A percentile compares a stretch with the other conserved stretches of the same genome.
Evolutionary conservation across 768 basidiomycete species (phyloP).

Genomic region (Suillus hirtellus): DNA sequence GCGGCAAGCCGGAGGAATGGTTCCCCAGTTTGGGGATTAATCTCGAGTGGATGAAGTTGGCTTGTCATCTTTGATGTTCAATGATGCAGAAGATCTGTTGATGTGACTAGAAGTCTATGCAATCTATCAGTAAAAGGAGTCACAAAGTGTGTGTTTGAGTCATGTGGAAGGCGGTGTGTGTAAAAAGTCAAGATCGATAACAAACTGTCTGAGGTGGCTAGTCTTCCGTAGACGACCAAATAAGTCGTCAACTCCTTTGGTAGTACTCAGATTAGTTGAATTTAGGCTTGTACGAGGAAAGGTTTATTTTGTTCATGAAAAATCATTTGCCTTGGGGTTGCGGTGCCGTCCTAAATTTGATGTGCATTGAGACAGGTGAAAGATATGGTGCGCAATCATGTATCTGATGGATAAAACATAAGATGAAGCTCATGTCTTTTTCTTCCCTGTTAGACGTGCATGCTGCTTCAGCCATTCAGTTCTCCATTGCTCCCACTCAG

Average conservation of each 20-base stretch:
- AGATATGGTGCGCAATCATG: not conserved
- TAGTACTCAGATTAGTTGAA: not conserved
- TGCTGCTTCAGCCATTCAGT: slow-evolving; percentile 50
- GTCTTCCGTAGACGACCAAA: not conserved
- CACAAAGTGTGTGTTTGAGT: not conserved
- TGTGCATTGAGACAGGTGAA: not conserved
- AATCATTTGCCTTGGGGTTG: not conserved
- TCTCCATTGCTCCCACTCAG: slow-evolving; percentile 71
- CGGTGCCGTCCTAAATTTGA: not conserved
- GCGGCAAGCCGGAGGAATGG: slow-evolving; percentile 54
- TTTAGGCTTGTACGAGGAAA: not conserved
- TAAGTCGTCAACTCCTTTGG: not conserved
- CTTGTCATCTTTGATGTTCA: not conserved
- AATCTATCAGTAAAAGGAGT: not conserved
- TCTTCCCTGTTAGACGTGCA: slow-evolving; percentile 21
- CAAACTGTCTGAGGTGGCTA: not conserved
- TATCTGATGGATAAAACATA: not conserved
- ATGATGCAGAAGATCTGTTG: not conserved
- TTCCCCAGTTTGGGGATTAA: slow-evolving; percentile 46
- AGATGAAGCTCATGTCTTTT: not conserved
- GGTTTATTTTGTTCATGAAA: not conserved
- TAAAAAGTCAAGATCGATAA: not conserved
- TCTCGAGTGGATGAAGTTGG: slow-evolving; percentile 41
- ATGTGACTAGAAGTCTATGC: not conserved
- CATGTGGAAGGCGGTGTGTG: not conserved